Base-by-base conservation (phyloP, 805 yeast species). In the Ogataea trehaloabstinens region DNA sequence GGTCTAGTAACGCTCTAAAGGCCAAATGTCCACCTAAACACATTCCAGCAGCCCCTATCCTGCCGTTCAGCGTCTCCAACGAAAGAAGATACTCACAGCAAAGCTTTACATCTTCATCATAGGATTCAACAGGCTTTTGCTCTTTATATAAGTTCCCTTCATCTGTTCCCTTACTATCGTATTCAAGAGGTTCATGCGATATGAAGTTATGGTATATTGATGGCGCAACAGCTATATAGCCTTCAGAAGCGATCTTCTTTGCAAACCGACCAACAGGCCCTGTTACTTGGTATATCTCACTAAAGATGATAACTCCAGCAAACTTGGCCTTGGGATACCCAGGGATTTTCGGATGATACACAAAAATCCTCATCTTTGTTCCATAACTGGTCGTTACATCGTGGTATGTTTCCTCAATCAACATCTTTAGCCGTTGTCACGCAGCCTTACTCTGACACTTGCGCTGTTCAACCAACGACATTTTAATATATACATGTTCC, bases 1-100 rank as follows among this genome's bases (percentile, higher is more conserved):
- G 66, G 53, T 84, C 87, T 48, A 83, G 67, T 2, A 82, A 79
- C 2, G 80, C 71, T 48, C 95, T 68, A 64, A 73, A 82, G 1
- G 93, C 91, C 51, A 84, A 66, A 56, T 85, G 93, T 1, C 93
- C 95, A 16, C 93, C 93, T 25, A 85, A 73, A 58, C 95, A 85
- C 93, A 85, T 85, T 15, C 93, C 95, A 3, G 91, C 83, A 31
- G 89, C 82, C 25, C 93, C 93, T 49, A 83, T 74, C 41, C 71
- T 75, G 29, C 90, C 90, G 46, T 74, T 79, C 57, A 84, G 84
- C 8, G 87, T 82, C 1, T 71, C 65, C 46, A 85, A 67, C 2
- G 72, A 51, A 34, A 60, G 60, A 40, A 85, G 67, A 53, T 82
- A 78, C 54, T 83, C 87, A 51, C 84, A 70, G 13, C 85, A 70